phyloP scores from a whole-genome alignment of 768 basidiomycete genomes.

The Suillus bovinus region DNA sequence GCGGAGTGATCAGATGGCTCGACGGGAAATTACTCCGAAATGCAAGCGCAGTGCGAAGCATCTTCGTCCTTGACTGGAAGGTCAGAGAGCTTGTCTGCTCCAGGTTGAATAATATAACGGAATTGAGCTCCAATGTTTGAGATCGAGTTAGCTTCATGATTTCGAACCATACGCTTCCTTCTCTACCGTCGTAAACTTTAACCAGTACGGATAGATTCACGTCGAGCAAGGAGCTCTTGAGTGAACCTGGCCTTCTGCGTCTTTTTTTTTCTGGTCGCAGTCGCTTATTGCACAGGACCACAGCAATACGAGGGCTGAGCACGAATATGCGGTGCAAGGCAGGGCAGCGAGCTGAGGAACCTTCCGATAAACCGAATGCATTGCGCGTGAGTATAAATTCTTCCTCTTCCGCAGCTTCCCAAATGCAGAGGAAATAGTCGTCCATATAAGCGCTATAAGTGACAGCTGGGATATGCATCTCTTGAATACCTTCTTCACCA shows the following conservation, averaged over 20 bases:
- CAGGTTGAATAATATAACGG: constrained; percentile 8
- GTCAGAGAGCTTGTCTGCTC: constrained; percentile 5
- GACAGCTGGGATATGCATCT: constrained; percentile 16
- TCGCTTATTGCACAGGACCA: constrained; percentile 29
- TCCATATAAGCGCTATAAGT: constrained; percentile 31
- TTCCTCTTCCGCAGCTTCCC: constrained; percentile 33
- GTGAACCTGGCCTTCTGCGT: neutral
- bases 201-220: neutral
- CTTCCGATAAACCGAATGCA: constrained; percentile 37
- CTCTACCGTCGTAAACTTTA: neutral
- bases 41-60: constrained; percentile 8
- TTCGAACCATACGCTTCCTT: too few relatives aligned
- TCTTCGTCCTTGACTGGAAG: constrained; percentile 6
- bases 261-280: constrained; percentile 9
- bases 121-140: constrained; percentile 10
- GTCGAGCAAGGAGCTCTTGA: constrained; percentile 3
- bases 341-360: constrained; percentile 21
- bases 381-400: constrained; percentile 38
- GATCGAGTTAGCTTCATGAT: constrained; percentile 28
- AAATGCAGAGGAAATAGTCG: constrained; percentile 34
- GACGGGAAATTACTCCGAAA: neutral
- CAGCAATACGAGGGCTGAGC: constrained; percentile 36
- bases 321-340: constrained; percentile 34
- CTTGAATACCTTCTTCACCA: neutral
- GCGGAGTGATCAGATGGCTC: neutral